Base-by-base conservation (phyloP, 495 filamentous ascomycete genomes). In the Lophium mytilinum region DNA sequence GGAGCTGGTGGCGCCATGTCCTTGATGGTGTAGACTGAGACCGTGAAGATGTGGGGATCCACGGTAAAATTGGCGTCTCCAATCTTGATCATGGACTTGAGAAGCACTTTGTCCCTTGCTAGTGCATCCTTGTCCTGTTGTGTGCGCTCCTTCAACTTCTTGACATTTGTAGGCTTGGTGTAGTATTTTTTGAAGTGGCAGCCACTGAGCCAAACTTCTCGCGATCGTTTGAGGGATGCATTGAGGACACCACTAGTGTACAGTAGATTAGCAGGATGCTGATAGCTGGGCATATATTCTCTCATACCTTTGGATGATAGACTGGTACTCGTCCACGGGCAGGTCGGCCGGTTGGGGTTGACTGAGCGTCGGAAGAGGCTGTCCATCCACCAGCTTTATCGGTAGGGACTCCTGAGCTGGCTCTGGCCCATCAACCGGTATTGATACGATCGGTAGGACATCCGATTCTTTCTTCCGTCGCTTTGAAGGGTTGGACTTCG, bases 181-280 rank as follows among this genome's bases (percentile, higher is more conserved):
- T 91, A 96, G 71, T 94, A 97, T 62, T 87, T 87, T 58, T 93
- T 90, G 57, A 99, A 88, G 37, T 96, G 84, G 15, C 87, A 86
- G 60, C 95, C 90, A 53, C 69, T 68, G 62, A 78, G 84, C 94
- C 94, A 97, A 81, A 83, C 86, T 62, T 85, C 80, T 53, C 89
- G 88, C 48, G 94, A 97, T 50, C 88, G 82, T 48, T 84, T 76
- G 15, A 99, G 78, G 4, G 94, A 91, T 51, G 88, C 82, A 49
- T 84, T 78, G 48, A 97, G 76, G 7, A 99, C 87, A 49, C 87
- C 89, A 70, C 92, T 96, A 58, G 53, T 36, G 12, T 21, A 61
- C 45, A 59, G 55, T 21, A 45, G 33, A 54, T 42, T 56, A 45
- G 24, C 30, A 47, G 64, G 42, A 62, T 42, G 43, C 33, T 11